A percentile compares a stretch with the other conserved stretches of the same genome.
Evolutionary conservation across 2,329 filamentous ascomycete species (phyloP).

Genomic region (Nemania bipapillata): DNA sequence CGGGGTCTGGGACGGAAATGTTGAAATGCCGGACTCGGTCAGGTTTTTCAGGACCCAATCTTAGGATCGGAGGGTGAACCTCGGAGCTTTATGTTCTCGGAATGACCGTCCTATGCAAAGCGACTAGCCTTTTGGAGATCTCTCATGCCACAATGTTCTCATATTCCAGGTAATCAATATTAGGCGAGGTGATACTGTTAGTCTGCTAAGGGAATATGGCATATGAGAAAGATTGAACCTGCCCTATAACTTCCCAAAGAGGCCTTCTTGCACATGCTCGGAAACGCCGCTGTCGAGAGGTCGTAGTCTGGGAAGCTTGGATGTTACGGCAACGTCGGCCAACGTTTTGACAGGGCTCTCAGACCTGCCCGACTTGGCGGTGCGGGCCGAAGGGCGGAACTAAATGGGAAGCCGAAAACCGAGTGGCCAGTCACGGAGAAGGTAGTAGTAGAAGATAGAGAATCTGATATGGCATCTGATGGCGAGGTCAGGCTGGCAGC

Average conservation of each 20-base stretch:
- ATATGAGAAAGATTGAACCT: neutral
- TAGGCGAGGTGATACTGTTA: neutral
- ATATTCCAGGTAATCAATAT: neutral
- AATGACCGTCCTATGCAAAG: conserved; percentile 1
- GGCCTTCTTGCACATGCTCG: conserved; percentile 1
- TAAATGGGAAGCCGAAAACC: neutral
- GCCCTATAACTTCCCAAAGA: conserved; percentile 5
- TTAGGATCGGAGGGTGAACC: conserved; percentile 6
- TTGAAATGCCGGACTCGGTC: conserved; percentile 7
- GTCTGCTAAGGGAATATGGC: neutral
- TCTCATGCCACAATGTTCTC: conserved; percentile 4
- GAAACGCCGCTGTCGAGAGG: neutral
- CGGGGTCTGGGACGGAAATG: neutral
- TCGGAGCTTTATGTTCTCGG: conserved; percentile 1
- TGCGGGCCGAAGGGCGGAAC: neutral
- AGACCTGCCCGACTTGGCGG: conserved; percentile 1
- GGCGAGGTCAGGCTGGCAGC: too few relatives aligned
- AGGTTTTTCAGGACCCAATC: neutral
- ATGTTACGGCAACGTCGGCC: conserved; percentile 1
- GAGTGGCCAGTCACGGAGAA: neutral
- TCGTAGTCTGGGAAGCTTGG: neutral
- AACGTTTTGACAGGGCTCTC: conserved; percentile 5
- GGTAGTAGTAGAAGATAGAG: neutral
- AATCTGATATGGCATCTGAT: neutral
- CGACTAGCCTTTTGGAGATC: neutral